phyloP scores from a whole-genome alignment of 31 red algal species.

The Bonnemaisonia californica region DNA sequence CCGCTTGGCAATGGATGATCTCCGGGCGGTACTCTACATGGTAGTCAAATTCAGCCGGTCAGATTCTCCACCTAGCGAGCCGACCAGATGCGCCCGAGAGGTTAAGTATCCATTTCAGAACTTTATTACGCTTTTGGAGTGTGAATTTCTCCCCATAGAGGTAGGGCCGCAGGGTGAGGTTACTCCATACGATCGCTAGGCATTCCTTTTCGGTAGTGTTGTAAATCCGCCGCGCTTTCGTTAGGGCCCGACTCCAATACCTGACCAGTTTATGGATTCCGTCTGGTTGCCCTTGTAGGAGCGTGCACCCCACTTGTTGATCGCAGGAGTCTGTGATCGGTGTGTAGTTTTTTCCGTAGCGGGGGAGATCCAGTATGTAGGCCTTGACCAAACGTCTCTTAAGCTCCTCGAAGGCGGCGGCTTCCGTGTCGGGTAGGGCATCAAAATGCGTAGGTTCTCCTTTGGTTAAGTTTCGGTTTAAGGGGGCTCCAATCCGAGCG shows the following conservation, averaged over 20 bases:
- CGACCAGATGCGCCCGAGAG: neutral
- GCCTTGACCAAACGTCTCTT: too few species aligned
- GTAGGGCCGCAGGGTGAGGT: constrained; percentile 1
- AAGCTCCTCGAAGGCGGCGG: too few species aligned
- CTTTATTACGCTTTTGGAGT: constrained; percentile 4
- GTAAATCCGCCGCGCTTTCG: constrained; percentile 14
- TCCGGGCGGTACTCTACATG: neutral
- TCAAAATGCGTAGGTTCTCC: constrained; percentile 25
- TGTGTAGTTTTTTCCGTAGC: neutral
- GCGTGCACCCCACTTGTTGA: constrained; percentile 4
- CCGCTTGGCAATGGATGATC: neutral
- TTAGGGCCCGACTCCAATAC: neutral
- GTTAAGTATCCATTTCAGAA: constrained; percentile 25
- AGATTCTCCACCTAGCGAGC: constrained; percentile 17
- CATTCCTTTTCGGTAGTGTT: constrained; percentile 30
- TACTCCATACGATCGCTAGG: constrained; percentile 9
- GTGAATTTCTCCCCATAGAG: constrained; percentile 2
- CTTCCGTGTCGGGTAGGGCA: neutral
- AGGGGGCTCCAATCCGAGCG: constrained; percentile 11
- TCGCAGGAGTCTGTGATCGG: constrained; percentile 1
- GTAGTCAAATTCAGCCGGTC: constrained; percentile 11
- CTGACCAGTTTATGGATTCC: neutral
- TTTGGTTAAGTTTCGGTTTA: constrained; percentile 24
- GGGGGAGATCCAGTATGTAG: constrained; percentile 17
- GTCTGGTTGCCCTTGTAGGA: neutral